Evolutionary conservation across 371 early-diverging fungal species (phyloP), one percentile per base, ranked within the genome.

Genomic region (Mucor indicus): DNA sequence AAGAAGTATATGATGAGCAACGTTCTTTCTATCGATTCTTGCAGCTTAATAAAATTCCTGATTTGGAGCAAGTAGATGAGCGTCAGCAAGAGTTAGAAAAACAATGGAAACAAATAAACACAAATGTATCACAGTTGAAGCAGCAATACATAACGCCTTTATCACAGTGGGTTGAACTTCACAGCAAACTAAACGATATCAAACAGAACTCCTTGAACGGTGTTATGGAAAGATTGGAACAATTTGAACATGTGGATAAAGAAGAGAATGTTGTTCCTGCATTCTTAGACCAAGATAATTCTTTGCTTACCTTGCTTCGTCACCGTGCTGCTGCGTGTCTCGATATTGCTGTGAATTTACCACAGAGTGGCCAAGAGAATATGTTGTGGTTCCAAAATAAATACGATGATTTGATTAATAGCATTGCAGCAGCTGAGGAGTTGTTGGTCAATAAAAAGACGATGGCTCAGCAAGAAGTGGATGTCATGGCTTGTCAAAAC

Each of bases 21-120:
- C 41, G 55, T 3, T 60, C 60, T 10, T 50, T 50, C 12, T 48
- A 60, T 24, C 47, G 55, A 0, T 60, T 60, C 17, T 44, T 60
- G 17, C 46, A 60, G 20, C 20, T 55, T 1, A 54, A 60, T 25
- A 55, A 60, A 15, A 48, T 60, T 0, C 12, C 44, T n/a, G 29
- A 40, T 12, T 29, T 53, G 24, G 10, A 42, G 17, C 10, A 35
- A 4, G 42, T 55, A 10, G 51, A 55, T 47, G 7, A 15, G 10
- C 23, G 51, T 9, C 50, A 60, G 24, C 10, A 22, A 10, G 30
- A 36, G 10, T 13, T 61, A 11, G 56, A 61, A 10, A 4, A 31
- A 10, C 39, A 30, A 1, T 61, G 61, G 61, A 55, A 55, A n/a
- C 31, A 50, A 17, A 15, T 48, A 9, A 40, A 50, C 13, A 17